Percentiles rank a stretch among this genome's conserved stretches.
These are phyloP conservation scores for Jimgerdemannia flammicorona DNA, from an alignment of 192 early-diverging fungal species.

Conservation along the genomic window DNA sequence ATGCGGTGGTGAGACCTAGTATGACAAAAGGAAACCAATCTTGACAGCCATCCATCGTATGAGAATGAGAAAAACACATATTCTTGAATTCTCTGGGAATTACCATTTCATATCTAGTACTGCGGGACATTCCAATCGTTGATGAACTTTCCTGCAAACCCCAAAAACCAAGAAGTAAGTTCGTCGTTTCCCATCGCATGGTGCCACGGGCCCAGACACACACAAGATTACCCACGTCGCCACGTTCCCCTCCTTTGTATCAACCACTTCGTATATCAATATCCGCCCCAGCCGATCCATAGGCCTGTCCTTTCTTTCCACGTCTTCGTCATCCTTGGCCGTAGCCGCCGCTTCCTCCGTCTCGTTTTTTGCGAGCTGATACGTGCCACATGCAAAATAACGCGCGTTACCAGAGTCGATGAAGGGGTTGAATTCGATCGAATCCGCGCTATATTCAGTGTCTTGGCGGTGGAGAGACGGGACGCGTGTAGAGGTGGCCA, in stretches of 20 bases:
- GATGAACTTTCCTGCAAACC: slow-evolving; percentile 28
- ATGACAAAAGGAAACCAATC: background rate
- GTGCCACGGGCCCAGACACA: background rate
- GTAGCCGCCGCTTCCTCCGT: slow-evolving; percentile 20
- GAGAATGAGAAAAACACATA: background rate
- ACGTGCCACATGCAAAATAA: slow-evolving; percentile 66
- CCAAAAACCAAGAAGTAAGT: background rate
- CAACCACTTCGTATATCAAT: slow-evolving; percentile 49
- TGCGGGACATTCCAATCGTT: slow-evolving; percentile 57
- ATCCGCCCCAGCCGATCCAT: slow-evolving; percentile 63
- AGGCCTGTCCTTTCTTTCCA: slow-evolving; percentile 17
- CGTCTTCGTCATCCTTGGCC: background rate
- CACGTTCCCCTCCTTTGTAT: slow-evolving; percentile 25
- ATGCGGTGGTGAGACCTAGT: slow-evolving; percentile 53
- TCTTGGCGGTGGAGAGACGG: background rate
- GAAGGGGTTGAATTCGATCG: slow-evolving; percentile 68
- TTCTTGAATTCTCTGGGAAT: background rate
- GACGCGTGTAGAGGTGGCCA: background rate
- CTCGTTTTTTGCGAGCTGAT: slow-evolving; percentile 53
- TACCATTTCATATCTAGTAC: slow-evolving; percentile 77
- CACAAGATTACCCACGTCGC: background rate
- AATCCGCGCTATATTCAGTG: slow-evolving; percentile 62
- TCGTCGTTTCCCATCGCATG: background rate
- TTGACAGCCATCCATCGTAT: background rate
- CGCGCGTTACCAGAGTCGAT: slow-evolving; percentile 19